Percentiles rank a stretch among this genome's conserved stretches.
Conservation (phyloP, 257 asterid species). For the Lantana camara region DNA sequence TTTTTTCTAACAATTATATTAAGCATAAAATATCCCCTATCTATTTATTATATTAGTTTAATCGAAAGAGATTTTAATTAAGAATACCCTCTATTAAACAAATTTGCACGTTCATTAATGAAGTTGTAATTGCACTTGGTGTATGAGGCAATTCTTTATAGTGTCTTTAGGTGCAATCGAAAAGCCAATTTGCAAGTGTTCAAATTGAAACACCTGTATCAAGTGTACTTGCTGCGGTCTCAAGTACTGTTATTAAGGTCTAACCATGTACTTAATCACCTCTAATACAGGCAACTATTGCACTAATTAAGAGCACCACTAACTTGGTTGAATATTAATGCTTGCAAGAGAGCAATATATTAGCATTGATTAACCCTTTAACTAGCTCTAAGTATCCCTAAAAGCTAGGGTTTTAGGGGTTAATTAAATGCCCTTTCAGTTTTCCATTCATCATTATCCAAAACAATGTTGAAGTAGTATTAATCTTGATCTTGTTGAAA, state of each 20-base stretch:
- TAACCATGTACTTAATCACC: slow-evolving; percentile 8
- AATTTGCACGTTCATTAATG: too few relatives aligned
- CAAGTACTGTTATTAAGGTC: background rate
- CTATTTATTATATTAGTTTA: too few relatives aligned
- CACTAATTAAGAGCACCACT: background rate
- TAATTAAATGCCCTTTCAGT: background rate
- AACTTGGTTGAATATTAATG: background rate
- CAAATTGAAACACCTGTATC: too few relatives aligned
- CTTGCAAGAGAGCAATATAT: background rate
- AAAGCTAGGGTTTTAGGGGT: background rate
- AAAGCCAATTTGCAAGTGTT: too few relatives aligned
- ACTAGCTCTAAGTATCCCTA: background rate
- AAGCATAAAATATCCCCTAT: too few relatives aligned
- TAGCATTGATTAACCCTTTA: background rate
- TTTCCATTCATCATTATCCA: background rate
- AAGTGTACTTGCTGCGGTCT: slow-evolving; percentile 7
- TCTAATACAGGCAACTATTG: background rate
- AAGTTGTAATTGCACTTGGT: too few relatives aligned
- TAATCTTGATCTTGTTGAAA: background rate
- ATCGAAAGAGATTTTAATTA: too few relatives aligned
- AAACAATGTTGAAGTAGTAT: background rate
- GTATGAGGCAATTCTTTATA: background rate
- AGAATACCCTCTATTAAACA: too few relatives aligned
- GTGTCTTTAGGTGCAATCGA: background rate
- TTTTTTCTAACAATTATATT: too few relatives aligned